Evolutionary conservation across 2,329 filamentous ascomycete genomes (phyloP).

Genomic region (Teratosphaeria nubilosa): DNA sequence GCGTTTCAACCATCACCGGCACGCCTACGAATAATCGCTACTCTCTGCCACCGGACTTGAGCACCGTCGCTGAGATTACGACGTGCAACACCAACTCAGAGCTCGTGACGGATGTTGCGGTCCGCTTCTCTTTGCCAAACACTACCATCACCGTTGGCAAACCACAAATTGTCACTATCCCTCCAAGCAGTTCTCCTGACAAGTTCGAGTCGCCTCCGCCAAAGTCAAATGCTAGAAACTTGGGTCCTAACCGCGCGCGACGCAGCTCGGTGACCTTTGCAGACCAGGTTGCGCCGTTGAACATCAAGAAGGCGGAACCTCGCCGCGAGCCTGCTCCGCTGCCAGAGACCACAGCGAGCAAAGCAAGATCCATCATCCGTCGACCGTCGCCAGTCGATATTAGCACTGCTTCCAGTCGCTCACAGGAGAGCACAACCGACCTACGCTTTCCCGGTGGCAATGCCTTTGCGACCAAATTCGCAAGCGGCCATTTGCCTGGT

Average conservation of each 20-base stretch:
- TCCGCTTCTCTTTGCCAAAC: constrained; percentile 28
- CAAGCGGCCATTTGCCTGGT: constrained; percentile 30
- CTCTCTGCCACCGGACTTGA: constrained; percentile 23
- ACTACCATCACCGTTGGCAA: constrained; percentile 27
- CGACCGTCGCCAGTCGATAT: constrained; percentile 19
- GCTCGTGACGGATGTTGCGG: constrained; percentile 27
- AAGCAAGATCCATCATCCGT: constrained; percentile 18
- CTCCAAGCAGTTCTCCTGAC: constrained; percentile 20
- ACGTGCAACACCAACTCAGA: constrained; percentile 23
- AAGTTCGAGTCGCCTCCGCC: constrained; percentile 14
- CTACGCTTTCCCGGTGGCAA: constrained; percentile 14
- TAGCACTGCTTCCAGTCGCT: constrained; percentile 7
- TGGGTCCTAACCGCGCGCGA: constrained; percentile 8
- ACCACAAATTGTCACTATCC: constrained; percentile 25
- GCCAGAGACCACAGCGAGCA: constrained; percentile 11
- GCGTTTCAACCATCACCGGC: constrained; percentile 11
- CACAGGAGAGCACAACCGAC: constrained; percentile 18
- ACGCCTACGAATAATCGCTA: constrained; percentile 18
- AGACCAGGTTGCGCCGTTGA: constrained; percentile 26
- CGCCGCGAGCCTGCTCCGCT: constrained; percentile 7
- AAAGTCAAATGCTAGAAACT: constrained; percentile 6
- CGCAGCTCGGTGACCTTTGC: constrained; percentile 23
- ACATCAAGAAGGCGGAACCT: constrained; percentile 21
- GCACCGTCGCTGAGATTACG: constrained; percentile 19
- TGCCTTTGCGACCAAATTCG: constrained; percentile 17